Evolutionary conservation across 768 basidiomycete genomes (phyloP).

Genomic region (Rickenella mellea): DNA sequence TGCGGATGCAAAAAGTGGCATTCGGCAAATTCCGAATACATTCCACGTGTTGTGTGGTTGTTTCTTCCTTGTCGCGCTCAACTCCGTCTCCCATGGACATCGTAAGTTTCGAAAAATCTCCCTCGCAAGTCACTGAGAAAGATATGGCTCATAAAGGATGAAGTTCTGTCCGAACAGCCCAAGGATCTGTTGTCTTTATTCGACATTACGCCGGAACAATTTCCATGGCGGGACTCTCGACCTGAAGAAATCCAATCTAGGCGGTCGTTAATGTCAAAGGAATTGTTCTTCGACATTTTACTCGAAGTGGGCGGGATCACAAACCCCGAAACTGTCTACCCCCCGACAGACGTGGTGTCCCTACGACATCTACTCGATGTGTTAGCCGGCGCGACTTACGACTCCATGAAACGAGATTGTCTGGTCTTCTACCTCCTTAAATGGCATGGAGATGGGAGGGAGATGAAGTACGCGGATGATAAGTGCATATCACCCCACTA

Average conservation of each 20-base stretch:
- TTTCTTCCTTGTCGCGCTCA: too few relatives aligned
- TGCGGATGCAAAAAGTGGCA: too few relatives aligned
- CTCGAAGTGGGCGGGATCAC: conserved; percentile 54
- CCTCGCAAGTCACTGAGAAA: too few relatives aligned
- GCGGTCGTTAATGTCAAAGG: conserved; percentile 49
- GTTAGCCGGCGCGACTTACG: conserved; percentile 55
- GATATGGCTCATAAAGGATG: conserved; percentile 3
- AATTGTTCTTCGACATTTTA: conserved; percentile 67
- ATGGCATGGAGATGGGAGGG: conserved; percentile 63
- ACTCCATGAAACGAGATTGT: conserved; percentile 71
- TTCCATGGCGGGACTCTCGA: conserved; percentile 49
- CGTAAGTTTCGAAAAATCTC: too few relatives aligned
- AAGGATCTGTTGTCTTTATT: conserved; percentile 26
- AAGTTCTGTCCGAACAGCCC: conserved; percentile 1
- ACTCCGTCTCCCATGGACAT: too few relatives aligned
- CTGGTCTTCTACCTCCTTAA: conserved; percentile 75
- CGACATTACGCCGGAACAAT: conserved; percentile 38
- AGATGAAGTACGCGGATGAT: conserved; percentile 38
- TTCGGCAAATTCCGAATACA: too few relatives aligned
- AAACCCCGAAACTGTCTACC: conserved; percentile 54
- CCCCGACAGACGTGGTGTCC: conserved; percentile 45
- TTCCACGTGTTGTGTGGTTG: too few relatives aligned
- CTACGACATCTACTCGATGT: conserved; percentile 52
- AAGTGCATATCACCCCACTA: conserved; percentile 71
- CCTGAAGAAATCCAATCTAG: conserved; percentile 53